A percentile compares a stretch with the other conserved stretches of the same genome.
phyloP scores from a whole-genome alignment of 768 basidiomycete species.

The Mycena filopes region DNA sequence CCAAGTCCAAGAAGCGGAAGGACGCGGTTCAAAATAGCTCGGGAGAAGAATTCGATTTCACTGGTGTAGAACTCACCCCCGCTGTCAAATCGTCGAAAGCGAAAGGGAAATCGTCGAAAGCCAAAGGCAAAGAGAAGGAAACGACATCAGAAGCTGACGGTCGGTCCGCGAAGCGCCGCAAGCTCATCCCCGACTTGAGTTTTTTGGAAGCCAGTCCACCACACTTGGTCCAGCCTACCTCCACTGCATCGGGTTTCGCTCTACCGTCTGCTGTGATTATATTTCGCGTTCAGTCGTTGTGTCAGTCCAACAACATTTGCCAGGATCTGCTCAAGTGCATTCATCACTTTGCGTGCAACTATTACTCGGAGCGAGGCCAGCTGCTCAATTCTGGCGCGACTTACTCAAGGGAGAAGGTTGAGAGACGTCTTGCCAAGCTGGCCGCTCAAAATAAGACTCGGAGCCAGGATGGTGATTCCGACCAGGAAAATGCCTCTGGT shows the following conservation, averaged over 20 bases:
- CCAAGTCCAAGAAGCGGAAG: slow-evolving; percentile 4
- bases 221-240: background rate
- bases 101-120: slow-evolving; percentile 5
- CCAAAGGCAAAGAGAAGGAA: slow-evolving; percentile 21
- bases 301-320: background rate
- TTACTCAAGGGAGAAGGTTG: slow-evolving; percentile 50
- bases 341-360: slow-evolving; percentile 57
- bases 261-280: slow-evolving; percentile 31
- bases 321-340: slow-evolving; percentile 64
- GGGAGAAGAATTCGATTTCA: slow-evolving; percentile 14
- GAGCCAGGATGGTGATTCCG: slow-evolving; percentile 21
- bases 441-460: slow-evolving; percentile 15
- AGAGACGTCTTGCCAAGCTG: slow-evolving; percentile 25
- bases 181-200: slow-evolving; percentile 17
- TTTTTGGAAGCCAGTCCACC: slow-evolving; percentile 19
- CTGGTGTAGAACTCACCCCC: slow-evolving; percentile 2
- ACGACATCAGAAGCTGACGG: background rate
- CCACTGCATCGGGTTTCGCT: slow-evolving; percentile 10
- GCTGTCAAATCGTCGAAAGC: background rate
- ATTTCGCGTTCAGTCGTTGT: background rate
- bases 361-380: slow-evolving; percentile 72
- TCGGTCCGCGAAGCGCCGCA: slow-evolving; percentile 22
- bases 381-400: slow-evolving; percentile 65
- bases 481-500: slow-evolving; percentile 35
- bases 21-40: background rate